Base-by-base conservation (phyloP, 768 basidiomycete species). In the Mycena vitilis region DNA sequence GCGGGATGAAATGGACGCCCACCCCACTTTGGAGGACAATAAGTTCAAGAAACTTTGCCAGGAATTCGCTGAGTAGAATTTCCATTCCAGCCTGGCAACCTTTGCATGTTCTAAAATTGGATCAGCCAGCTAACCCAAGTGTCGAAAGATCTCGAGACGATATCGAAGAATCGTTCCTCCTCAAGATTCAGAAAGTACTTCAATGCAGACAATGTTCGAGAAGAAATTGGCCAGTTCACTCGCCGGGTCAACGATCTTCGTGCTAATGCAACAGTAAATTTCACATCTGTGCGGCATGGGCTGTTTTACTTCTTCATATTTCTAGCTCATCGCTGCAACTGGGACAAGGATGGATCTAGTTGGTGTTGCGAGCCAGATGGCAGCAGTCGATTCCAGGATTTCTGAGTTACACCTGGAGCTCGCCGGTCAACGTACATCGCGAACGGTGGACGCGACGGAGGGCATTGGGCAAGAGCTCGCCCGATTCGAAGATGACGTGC, bases 311-410 rank as follows among this genome's bases (percentile, higher is more conserved):
- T 9, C 2, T 18, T 54, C 13, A 34, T 48, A 4, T 30, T 36
- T 8, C 11, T 9, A 65, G 63, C 55, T 65, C 23, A 34, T 65
- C 11, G 56, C 63, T n/a, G 63, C 63, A 5, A 47, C 47, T 1
- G 55, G 55, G 15, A 65, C 63, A 7, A 30, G 63, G 5, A 45
- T 64, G 63, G 63, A 64, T 48, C 18, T 64, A 4, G 22, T 18
- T n/a, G n/a, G 23, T 2, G 53, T 64, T 4, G 30, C 30, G 30
- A 30, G 30, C 30, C 30, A 30, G 30, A 5, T 30, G 30, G 30
- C 30, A 30, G 30, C 30, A 30, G 30, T 30, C 5, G 22, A 49
- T 18, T 42, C 61, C 6, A 42, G n/a, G 5, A 22, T 63, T 11
- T 40, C 23, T 25, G 38, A 63, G 1, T 10, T 63, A 25, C 38